Evolutionary conservation across 1,139 yeast genomes (phyloP).

Genomic region (Pichia sp.): DNA sequence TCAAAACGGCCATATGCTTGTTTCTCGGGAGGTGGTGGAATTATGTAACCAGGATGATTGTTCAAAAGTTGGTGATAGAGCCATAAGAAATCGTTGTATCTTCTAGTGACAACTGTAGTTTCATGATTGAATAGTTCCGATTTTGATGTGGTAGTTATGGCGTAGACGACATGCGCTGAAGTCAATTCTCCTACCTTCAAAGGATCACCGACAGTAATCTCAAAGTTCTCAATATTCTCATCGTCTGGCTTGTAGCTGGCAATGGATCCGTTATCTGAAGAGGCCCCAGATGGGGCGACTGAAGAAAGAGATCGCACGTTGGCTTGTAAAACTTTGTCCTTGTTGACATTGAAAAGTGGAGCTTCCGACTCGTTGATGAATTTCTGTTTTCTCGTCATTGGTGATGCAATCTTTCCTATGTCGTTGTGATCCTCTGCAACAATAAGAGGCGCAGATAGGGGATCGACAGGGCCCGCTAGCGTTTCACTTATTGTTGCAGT

Average conservation of each 20-base stretch:
- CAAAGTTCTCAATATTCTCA: slow-evolving; percentile 33
- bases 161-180: slow-evolving; percentile 81
- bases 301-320: background rate
- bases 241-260: slow-evolving; percentile 17
- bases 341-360: slow-evolving; percentile 29
- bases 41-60: slow-evolving; percentile 82
- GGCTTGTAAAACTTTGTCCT: slow-evolving; percentile 10
- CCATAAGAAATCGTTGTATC: slow-evolving; percentile 41
- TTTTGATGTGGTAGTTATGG: slow-evolving; percentile 54
- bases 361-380: slow-evolving; percentile 37
- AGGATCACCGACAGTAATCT: slow-evolving; percentile 83
- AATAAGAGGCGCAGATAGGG: slow-evolving; percentile 16
- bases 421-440: slow-evolving; percentile 14
- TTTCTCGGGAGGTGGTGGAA: slow-evolving; percentile 97
- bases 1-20: slow-evolving; percentile 83
- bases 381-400: slow-evolving; percentile 20
- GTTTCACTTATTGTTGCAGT: background rate
- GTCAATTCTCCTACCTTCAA: slow-evolving; percentile 87
- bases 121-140: slow-evolving; percentile 27
- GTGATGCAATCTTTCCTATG: slow-evolving; percentile 3
- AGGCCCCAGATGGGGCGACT: background rate
- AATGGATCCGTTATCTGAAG: slow-evolving; percentile 5
- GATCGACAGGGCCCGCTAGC: slow-evolving; percentile 31
- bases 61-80: slow-evolving; percentile 79
- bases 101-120: slow-evolving; percentile 24